Evolutionary conservation across 352 stramenopile species (phyloP).

Genomic region (Phytopythium litorale): DNA sequence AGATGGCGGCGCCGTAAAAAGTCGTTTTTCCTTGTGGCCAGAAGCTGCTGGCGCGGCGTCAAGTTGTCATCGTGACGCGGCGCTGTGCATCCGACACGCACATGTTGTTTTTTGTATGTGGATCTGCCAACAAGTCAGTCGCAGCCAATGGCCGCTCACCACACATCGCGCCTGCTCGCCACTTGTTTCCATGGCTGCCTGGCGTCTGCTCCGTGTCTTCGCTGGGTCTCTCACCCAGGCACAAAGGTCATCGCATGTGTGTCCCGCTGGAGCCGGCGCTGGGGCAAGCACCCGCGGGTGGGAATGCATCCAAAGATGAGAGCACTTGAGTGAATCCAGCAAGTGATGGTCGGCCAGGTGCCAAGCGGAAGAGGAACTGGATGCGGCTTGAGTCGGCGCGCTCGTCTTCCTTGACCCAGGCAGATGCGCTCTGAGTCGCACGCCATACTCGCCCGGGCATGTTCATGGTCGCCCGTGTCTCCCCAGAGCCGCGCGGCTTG

Average conservation of each 20-base stretch:
- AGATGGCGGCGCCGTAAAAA: neutral
- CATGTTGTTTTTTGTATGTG: neutral
- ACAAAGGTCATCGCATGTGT: no score
- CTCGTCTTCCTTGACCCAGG: neutral
- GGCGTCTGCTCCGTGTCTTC: no score
- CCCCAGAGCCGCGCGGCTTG: neutral
- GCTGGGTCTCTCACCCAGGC: no score
- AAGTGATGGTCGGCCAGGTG: neutral
- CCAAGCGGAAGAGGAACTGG: conserved; percentile 1
- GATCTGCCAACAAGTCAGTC: neutral
- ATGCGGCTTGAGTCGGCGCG: neutral
- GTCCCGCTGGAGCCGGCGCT: no score
- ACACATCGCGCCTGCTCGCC: no score
- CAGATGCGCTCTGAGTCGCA: neutral
- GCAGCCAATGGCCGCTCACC: neutral
- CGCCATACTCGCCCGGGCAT: neutral
- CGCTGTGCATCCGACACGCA: neutral
- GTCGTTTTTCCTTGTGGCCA: neutral
- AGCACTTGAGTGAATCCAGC: neutral
- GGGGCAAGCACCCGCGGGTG: no score
- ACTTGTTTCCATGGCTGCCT: no score
- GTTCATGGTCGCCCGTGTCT: neutral
- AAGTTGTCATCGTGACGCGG: conserved; percentile 5
- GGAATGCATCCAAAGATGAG: no score
- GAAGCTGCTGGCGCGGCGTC: neutral